A percentile compares a stretch with the other conserved stretches of the same genome.
Evolutionary conservation across 2,329 filamentous ascomycete genomes (phyloP).

Genomic region (Aspergillus sergii): DNA sequence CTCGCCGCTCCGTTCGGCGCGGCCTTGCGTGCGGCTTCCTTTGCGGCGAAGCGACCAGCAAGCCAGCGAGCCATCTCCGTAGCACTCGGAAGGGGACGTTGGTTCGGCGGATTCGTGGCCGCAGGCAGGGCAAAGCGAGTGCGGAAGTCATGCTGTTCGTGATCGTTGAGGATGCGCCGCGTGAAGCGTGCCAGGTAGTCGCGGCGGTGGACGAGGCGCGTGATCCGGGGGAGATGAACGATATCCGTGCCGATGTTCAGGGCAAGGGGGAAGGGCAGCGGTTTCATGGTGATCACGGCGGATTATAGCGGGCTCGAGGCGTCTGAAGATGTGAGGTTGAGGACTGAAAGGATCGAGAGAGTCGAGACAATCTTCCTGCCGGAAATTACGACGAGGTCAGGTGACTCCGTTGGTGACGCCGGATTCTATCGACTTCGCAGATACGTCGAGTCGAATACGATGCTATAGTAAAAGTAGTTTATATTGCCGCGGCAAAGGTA

Average conservation of each 20-base stretch:
- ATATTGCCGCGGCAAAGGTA: not conserved
- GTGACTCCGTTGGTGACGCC: not conserved
- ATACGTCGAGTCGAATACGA: not conserved
- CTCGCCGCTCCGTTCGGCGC: slow-evolving; percentile 55
- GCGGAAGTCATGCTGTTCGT: slow-evolving; percentile 43
- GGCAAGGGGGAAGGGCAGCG: slow-evolving; percentile 61
- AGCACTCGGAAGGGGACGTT: not conserved
- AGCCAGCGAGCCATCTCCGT: slow-evolving; percentile 46
- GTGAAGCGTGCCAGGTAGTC: slow-evolving; percentile 43
- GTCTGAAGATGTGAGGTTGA: not conserved
- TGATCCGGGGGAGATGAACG: slow-evolving; percentile 69
- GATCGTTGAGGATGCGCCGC: slow-evolving; percentile 43
- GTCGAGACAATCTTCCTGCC: not conserved
- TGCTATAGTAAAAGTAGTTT: not conserved
- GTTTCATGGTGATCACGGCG: slow-evolving; percentile 32
- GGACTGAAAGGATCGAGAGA: not conserved
- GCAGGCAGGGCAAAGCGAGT: slow-evolving; percentile 31
- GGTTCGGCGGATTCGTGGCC: not conserved
- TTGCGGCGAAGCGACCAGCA: slow-evolving; percentile 66
- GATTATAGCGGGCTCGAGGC: not conserved
- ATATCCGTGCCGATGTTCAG: slow-evolving; percentile 78
- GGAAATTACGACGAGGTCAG: not conserved
- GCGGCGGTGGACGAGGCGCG: slow-evolving; percentile 50
- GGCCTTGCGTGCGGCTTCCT: slow-evolving; percentile 76
- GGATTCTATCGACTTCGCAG: not conserved